Base-by-base conservation (phyloP, 768 basidiomycete genomes). In the Auriscalpium orientale region DNA sequence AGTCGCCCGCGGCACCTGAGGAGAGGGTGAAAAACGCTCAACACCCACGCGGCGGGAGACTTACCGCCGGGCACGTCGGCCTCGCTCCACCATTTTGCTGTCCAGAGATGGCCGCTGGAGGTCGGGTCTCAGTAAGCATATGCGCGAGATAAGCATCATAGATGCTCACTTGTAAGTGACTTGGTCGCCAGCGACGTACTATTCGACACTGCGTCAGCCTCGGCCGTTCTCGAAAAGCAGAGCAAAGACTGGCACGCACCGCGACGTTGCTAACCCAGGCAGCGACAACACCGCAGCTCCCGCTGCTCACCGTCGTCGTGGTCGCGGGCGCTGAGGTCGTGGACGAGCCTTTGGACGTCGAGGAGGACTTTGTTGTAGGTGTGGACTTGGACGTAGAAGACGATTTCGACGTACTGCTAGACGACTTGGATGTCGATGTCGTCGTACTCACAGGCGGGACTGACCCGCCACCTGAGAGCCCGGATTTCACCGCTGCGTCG, bases 11-110 rank as follows among this genome's bases (percentile, higher is more conserved):
- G 15, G 52, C 38, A 5, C 64, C 65, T 28, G 46, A 43, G 21
- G 28, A 34, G 53, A 9, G 8, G 21, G 15, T 21, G 13, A 22
- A 2, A 21, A 40, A 28, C 16, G 35, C 28, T 43, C 10, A 51
- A 56, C 4, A 11, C 38, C 33, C 56, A 50, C 44, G 48, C 20
- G 36, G 35, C 15, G n/a, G n/a, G 35, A 20, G 20, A 45, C 34
- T 13, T 51, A 69, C 73, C 71, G 3, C 68, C 66, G 8, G 69
- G 71, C 36, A 63, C 20, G 66, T 79, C 76, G 21, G 65, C 63
- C 45, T 77, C 66, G 10, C 68, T 71, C 80, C 81, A 81, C 72
- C 73, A 78, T 52, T 71, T 64, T 4, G 79, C 78, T 1, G 69
- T 74, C 79, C 79, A 82, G 10, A 79, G 67, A 57, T 79, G 65